Conservation (phyloP, 441 rosid genomes). For the Populus hybrid region DNA sequence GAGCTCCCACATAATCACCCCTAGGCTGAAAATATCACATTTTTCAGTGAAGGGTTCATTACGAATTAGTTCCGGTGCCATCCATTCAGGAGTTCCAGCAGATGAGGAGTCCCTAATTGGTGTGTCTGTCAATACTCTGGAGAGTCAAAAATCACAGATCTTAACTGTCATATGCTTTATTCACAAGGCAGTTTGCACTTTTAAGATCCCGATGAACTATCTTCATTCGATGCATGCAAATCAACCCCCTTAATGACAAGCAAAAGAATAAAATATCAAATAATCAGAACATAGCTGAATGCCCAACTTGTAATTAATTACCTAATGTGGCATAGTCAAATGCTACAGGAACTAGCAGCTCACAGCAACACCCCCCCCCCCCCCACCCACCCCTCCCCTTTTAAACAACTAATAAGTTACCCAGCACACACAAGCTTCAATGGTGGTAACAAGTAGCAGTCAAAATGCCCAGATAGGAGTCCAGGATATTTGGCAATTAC, state of each 20-base stretch:
- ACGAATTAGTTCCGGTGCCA: constrained; percentile 97
- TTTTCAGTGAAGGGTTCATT: constrained; percentile 88
- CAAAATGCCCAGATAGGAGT: not conserved
- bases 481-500: not conserved
- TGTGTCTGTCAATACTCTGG: constrained; percentile 64
- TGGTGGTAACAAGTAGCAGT: not conserved
- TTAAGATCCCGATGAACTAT: constrained; percentile 90
- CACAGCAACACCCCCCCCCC: too few relatives aligned
- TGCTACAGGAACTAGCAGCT: not conserved
- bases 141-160: constrained; percentile 93
- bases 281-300: constrained; percentile 13
- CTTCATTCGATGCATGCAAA: constrained; percentile 96
- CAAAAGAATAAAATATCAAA: constrained; percentile 2
- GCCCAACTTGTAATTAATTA: not conserved
- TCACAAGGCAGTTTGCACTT: constrained; percentile 91
- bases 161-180: constrained; percentile 83
- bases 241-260: constrained; percentile 60
- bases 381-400: too few relatives aligned
- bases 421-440: not conserved
- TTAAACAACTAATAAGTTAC: not conserved
- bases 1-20: constrained; percentile 97
- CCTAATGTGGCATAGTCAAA: not conserved
- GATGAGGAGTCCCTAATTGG: constrained; percentile 73
- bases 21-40: constrained; percentile 93
- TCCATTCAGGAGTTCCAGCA: constrained; percentile 99